phyloP scores from a whole-genome alignment of 495 filamentous ascomycete genomes.

The Rusavskia elegans region DNA sequence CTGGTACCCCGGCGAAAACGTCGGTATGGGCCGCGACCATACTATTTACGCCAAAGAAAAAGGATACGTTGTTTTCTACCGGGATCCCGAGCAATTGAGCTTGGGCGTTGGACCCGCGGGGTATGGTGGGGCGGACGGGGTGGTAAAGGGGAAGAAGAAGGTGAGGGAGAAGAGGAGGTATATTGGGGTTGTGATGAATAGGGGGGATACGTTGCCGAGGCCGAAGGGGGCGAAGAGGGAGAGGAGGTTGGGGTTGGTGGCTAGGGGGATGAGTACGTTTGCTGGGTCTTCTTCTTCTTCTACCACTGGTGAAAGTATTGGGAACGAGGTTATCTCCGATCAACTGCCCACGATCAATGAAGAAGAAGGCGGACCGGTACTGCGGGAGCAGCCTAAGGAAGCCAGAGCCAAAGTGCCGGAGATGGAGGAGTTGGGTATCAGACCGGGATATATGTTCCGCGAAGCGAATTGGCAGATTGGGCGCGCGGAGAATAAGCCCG shows the following conservation, averaged over 20 bases:
- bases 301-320: background rate
- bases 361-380: conserved; percentile 23
- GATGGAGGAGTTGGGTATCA: conserved; percentile 23
- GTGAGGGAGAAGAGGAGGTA: conserved; percentile 55
- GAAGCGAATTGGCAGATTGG: conserved; percentile 81
- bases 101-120: background rate
- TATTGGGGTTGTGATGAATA: conserved; percentile 81
- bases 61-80: conserved; percentile 94
- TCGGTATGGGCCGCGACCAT: conserved; percentile 87
- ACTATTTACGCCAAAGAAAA: conserved; percentile 75
- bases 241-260: conserved; percentile 54
- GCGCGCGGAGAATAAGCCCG: conserved; percentile 41
- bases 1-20: conserved; percentile 92
- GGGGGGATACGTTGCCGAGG: conserved; percentile 52
- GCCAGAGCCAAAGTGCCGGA: conserved; percentile 17
- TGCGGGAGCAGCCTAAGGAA: conserved; percentile 19
- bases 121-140: background rate
- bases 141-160: background rate
- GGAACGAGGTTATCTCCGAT: conserved; percentile 13
- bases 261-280: conserved; percentile 20
- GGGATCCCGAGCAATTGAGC: conserved; percentile 53
- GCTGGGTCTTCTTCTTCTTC: background rate
- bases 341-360: conserved; percentile 19
- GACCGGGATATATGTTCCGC: conserved; percentile 62
- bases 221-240: conserved; percentile 45